Conservation (phyloP, 2,329 filamentous ascomycete species). For the Apiospora marii region DNA sequence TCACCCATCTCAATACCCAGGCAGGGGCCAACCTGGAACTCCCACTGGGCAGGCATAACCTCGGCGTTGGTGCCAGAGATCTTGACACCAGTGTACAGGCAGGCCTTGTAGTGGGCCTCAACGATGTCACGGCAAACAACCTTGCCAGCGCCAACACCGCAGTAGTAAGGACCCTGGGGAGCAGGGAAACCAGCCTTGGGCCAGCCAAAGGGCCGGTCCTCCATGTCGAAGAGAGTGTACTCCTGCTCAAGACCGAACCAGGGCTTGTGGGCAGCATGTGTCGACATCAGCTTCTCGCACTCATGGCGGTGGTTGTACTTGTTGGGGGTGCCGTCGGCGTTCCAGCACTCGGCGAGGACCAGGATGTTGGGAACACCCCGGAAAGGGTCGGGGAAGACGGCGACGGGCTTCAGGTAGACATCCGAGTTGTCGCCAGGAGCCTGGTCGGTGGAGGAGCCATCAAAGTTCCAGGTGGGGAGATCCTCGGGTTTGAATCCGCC, state of each 20-base stretch:
- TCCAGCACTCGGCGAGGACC: constrained; percentile 94
- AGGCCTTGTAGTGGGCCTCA: constrained; percentile 89
- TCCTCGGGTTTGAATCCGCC: constrained; percentile 57
- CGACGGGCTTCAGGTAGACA: constrained; percentile 92
- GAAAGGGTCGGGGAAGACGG: constrained; percentile 92
- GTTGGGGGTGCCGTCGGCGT: constrained; percentile 93
- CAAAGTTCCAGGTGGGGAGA: constrained; percentile 64
- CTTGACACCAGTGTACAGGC: constrained; percentile 85
- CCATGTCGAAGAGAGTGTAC: constrained; percentile 89
- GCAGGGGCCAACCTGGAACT: constrained; percentile 96
- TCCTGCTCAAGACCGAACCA: constrained; percentile 99
- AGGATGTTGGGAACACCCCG: constrained; percentile 89
- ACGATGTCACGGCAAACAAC: constrained; percentile 97
- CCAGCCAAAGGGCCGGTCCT: constrained; percentile 93
- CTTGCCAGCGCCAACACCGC: constrained; percentile 95
- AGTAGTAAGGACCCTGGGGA: constrained; percentile 96
- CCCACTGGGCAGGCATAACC: constrained; percentile 98
- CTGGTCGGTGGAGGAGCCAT: constrained; percentile 89
- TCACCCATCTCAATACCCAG: constrained; percentile 91
- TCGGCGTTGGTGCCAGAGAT: constrained; percentile 99
- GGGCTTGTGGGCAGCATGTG: constrained; percentile 81
- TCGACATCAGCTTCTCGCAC: constrained; percentile 87
- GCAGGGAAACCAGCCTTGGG: constrained; percentile 79
- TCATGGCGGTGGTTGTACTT: constrained; percentile 99
- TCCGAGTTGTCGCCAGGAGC: constrained; percentile 96